Conservation (phyloP, 129 eudicot species). For the Heracleum sosnowskyi region DNA sequence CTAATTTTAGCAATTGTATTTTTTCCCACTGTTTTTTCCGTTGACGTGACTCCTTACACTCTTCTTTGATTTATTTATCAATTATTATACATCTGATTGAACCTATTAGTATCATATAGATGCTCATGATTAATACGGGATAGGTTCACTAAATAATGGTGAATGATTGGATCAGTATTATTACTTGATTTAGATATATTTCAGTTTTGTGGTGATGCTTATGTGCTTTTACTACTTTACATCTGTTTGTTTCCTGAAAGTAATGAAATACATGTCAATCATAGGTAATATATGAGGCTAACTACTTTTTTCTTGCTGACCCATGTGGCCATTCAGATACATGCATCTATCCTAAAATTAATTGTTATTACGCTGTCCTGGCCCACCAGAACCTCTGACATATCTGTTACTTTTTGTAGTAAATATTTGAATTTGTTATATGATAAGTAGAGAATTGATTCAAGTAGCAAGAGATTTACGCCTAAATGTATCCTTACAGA, state of each 20-base stretch:
- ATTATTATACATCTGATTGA: not conserved
- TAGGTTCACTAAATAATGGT: not conserved
- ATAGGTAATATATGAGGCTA: not conserved
- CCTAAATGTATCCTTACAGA: not conserved
- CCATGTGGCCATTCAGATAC: not conserved
- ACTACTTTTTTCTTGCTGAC: not conserved
- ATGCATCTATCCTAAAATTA: constrained; percentile 8
- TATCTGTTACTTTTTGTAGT: not conserved
- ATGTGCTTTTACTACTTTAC: not conserved
- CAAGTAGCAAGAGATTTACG: not conserved
- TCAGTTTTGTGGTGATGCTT: constrained; percentile 7
- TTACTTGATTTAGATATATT: not conserved
- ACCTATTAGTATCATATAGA: not conserved
- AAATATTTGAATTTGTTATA: not conserved
- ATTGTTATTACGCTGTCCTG: not conserved
- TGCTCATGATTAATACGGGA: not conserved
- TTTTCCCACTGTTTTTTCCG: not conserved
- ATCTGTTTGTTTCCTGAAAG: not conserved
- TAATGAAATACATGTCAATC: constrained; percentile 1
- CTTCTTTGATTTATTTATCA: not conserved
- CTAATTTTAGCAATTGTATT: not conserved
- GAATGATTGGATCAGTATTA: not conserved
- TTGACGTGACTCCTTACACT: not conserved
- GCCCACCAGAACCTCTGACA: not conserved
- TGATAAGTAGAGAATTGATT: not conserved